These are phyloP conservation scores for Boletellus ananas DNA, from an alignment of 768 basidiomycete genomes.

Conservation along the genomic window DNA sequence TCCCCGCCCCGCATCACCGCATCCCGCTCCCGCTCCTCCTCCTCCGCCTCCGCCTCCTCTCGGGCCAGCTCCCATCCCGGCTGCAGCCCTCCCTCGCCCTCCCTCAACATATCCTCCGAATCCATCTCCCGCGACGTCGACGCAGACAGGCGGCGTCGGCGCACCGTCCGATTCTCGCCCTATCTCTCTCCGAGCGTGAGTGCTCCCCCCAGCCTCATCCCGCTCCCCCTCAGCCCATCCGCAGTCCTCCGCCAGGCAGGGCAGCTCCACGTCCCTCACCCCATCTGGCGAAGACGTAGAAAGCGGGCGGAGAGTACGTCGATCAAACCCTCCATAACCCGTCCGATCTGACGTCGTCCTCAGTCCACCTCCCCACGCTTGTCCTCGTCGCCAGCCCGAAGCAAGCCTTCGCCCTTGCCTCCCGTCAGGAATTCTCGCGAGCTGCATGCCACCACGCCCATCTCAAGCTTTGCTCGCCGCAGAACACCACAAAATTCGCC, in stretches of 20 bases:
- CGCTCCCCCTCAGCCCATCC: not conserved
- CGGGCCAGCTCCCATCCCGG: slow-evolving; percentile 35
- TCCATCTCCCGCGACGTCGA: slow-evolving; percentile 28
- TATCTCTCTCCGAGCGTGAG: slow-evolving; percentile 29
- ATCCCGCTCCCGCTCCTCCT: slow-evolving; percentile 35
- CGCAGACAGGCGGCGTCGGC: slow-evolving; percentile 24
- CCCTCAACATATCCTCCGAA: slow-evolving; percentile 34
- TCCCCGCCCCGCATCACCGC: slow-evolving; percentile 26
- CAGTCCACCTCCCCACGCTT: slow-evolving; percentile 35
- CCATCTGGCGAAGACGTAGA: slow-evolving; percentile 25
- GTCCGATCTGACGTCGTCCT: slow-evolving; percentile 28
- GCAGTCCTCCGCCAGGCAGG: slow-evolving; percentile 42
- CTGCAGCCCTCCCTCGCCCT: slow-evolving; percentile 30
- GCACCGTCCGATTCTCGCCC: slow-evolving; percentile 29
- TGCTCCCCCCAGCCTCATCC: not conserved
- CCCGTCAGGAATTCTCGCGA: slow-evolving; percentile 51
- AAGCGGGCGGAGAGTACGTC: slow-evolving; percentile 31
- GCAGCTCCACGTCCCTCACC: slow-evolving; percentile 41
- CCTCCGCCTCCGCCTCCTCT: slow-evolving; percentile 46
- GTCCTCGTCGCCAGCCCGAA: slow-evolving; percentile 41
- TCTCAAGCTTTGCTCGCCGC: slow-evolving; percentile 75
- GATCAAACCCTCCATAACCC: slow-evolving; percentile 28
- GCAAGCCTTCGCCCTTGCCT: slow-evolving; percentile 42
- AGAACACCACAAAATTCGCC: slow-evolving; percentile 75
- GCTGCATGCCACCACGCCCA: slow-evolving; percentile 64